Base-by-base conservation (phyloP, 192 early-diverging fungal genomes). In the Diversispora epigaea region DNA sequence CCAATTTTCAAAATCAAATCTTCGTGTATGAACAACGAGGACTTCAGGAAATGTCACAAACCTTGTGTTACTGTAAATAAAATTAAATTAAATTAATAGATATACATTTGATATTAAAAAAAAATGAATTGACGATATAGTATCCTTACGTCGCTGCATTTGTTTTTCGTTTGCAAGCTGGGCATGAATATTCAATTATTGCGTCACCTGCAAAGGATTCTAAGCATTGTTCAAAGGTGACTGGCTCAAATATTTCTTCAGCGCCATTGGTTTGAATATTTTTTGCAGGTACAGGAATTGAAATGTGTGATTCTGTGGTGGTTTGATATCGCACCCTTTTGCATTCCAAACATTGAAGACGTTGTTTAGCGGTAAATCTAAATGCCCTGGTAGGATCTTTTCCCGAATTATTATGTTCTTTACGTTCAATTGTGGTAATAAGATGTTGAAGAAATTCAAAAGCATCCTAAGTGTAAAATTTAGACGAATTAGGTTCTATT, bases 401-500 rank as follows among this genome's bases (percentile, higher is more conserved):
- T n/a, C 77, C 76, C 0, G 87, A 82, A 12, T 81, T 80, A 5
- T 84, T 77, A 49, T 91, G 90, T 73, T 99, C 95, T 50, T 88
- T 91, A 63, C 95, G 87, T 68, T 91, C 84, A 58, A 96, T 81
- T 22, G 89, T 83, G 58, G 91, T 91, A 64, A 87, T 75, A 44
- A 97, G 75, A 68, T 94, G 89, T 76, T 91, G 90, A 69, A 95
- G 87, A 77, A 97, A 99, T 81, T 99, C 98, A 75, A 90, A 94
- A 0, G 96, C 94, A 78, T 99, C 98, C 87, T 78, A 52, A 19
- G n/a, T 12, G 40, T 15, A 25, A n/a, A 60, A 50, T 25, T n/a
- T 80, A 50, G 43, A 40, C 1, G 4, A 41, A 39, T 25, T 8
- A 54, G 44, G 44, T 19, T 44, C 1, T 54, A 3, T 52, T 39